Conservation (phyloP, 805 yeast species). For the Deakozyma indianensis region DNA sequence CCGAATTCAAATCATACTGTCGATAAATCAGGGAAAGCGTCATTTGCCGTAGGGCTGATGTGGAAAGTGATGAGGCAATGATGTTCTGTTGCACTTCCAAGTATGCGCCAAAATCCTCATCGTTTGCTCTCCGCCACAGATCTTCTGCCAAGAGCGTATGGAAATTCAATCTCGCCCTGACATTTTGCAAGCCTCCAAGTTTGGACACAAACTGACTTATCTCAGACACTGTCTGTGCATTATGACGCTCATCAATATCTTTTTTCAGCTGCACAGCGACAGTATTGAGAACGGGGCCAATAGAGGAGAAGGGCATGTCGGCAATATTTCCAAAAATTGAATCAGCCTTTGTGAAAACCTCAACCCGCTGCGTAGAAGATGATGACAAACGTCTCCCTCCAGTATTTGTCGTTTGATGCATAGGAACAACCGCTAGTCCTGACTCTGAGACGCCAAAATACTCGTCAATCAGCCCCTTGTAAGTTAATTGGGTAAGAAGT, state of each 20-base stretch:
- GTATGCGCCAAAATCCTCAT: constrained; percentile 15
- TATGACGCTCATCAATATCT: constrained; percentile 47
- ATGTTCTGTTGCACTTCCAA: constrained; percentile 41
- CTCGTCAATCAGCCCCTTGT: constrained; percentile 73
- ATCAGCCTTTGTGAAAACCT: constrained; percentile 8
- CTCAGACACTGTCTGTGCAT: constrained; percentile 43
- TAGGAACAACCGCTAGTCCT: constrained; percentile 16
- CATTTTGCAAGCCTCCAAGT: constrained; percentile 48
- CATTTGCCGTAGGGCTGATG: not conserved
- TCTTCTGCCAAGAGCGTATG: constrained; percentile 66
- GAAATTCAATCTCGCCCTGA: constrained; percentile 52
- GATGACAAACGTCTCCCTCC: constrained; percentile 20
- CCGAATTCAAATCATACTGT: constrained; percentile 26
- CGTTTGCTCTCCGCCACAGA: constrained; percentile 34
- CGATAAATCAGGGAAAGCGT: constrained; percentile 28
- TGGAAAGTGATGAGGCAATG: constrained; percentile 31
- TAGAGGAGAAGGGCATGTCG: constrained; percentile 60
- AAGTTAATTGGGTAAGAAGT: constrained; percentile 61
- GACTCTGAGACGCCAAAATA: constrained; percentile 31
- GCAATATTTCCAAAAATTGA: constrained; percentile 27
- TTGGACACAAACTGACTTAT: constrained; percentile 61
- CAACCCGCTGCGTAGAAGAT: not conserved
- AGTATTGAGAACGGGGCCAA: constrained; percentile 58
- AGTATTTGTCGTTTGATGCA: not conserved
- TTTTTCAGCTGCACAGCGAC: constrained; percentile 58